Percentiles rank a stretch among this genome's conserved stretches.
Conservation (phyloP, 2,329 filamentous ascomycete genomes). For the Aspergillus sp. region DNA sequence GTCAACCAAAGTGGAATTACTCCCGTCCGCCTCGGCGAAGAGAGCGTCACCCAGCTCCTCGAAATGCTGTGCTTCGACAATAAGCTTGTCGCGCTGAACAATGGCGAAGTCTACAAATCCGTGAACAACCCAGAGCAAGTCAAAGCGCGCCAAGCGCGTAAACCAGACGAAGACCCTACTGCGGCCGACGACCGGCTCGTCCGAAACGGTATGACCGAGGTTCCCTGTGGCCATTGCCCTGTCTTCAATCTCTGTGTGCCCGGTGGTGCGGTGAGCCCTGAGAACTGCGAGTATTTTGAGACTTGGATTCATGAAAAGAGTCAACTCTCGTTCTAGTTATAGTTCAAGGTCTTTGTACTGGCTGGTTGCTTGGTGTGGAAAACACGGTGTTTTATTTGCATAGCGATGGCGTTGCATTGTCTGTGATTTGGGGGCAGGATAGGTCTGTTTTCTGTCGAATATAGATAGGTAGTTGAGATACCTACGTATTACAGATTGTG, state of each 20-base stretch:
- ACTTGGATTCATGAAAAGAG: slow-evolving; percentile 63
- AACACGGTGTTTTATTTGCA: slow-evolving; percentile 28
- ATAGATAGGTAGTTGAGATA: neutral
- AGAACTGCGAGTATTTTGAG: slow-evolving; percentile 87
- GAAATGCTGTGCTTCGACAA: slow-evolving; percentile 89
- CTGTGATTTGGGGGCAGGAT: slow-evolving; percentile 13
- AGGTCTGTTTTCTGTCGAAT: slow-evolving; percentile 7
- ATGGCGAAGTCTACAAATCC: slow-evolving; percentile 51
- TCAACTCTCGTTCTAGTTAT: slow-evolving; percentile 5
- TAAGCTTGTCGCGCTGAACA: slow-evolving; percentile 65
- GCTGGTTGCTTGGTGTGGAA: neutral
- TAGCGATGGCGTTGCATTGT: slow-evolving; percentile 40
- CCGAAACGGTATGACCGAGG: slow-evolving; percentile 80
- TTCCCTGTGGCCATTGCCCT: slow-evolving; percentile 86
- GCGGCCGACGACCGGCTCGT: slow-evolving; percentile 44
- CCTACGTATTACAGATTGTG: no score
- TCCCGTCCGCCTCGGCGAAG: slow-evolving; percentile 66
- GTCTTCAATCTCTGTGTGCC: slow-evolving; percentile 92
- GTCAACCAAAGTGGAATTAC: slow-evolving; percentile 70
- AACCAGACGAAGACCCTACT: slow-evolving; percentile 28
- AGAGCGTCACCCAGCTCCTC: slow-evolving; percentile 80
- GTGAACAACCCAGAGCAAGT: slow-evolving; percentile 41
- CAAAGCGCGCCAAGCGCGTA: slow-evolving; percentile 35
- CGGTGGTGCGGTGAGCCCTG: slow-evolving; percentile 84
- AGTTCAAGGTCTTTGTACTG: neutral